These are phyloP conservation scores for Colletotrichum coccodes DNA, from an alignment of 2,329 filamentous ascomycete species.

Conservation along the genomic window DNA sequence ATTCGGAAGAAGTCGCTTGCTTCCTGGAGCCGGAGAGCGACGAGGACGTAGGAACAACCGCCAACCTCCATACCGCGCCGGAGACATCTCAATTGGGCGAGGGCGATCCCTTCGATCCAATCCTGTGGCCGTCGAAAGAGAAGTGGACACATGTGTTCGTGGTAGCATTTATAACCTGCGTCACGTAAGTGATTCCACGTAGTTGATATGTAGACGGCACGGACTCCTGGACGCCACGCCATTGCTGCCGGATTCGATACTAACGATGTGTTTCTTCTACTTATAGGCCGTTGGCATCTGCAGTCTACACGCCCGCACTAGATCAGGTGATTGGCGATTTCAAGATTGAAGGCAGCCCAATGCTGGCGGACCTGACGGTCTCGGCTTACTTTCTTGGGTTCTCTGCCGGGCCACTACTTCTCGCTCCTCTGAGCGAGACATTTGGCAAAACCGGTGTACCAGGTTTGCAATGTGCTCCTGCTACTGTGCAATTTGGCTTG, in stretches of 20 bases:
- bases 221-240: not conserved
- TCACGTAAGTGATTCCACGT: constrained; percentile 12
- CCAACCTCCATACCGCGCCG: not conserved
- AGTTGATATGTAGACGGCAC: not conserved
- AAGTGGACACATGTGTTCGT: constrained; percentile 19
- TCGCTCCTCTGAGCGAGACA: constrained; percentile 1
- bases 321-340: constrained; percentile 16
- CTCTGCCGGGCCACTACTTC: constrained; percentile 19
- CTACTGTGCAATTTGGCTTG: constrained; percentile 11
- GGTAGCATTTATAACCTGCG: constrained; percentile 13
- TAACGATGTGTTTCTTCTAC: not conserved
- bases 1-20: not conserved
- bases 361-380: constrained; percentile 12
- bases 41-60: not conserved
- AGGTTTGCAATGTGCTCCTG: constrained; percentile 14
- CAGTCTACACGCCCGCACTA: constrained; percentile 22
- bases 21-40: not conserved
- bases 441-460: constrained; percentile 9
- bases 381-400: constrained; percentile 24
- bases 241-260: not conserved
- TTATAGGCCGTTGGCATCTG: constrained; percentile 16
- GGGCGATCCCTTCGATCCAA: constrained; percentile 9
- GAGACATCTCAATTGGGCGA: not conserved
- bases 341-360: not conserved
- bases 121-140: constrained; percentile 17